Evolutionary conservation across 2,329 filamentous ascomycete species (phyloP).

Genomic region (Xylaria sp.): DNA sequence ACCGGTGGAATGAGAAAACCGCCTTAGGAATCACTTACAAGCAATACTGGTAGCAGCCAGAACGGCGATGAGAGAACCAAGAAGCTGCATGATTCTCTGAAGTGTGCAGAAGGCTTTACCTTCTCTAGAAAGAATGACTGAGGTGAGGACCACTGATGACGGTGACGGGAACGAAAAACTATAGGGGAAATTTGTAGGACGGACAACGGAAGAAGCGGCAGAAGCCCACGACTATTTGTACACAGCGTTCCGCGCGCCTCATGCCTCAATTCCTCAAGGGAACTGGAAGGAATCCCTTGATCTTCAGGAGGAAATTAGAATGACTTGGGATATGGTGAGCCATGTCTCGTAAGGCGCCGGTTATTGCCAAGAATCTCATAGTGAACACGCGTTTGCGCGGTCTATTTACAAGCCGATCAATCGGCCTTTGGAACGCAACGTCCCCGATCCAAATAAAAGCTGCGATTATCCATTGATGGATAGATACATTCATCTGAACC

Average conservation of each 20-base stretch:
- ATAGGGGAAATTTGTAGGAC: background rate
- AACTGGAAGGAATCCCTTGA: slow-evolving; percentile 28
- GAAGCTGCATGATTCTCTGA: slow-evolving; percentile 23
- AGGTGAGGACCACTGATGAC: background rate
- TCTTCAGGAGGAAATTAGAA: slow-evolving; percentile 33
- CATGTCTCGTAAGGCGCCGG: slow-evolving; percentile 30
- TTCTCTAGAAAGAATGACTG: background rate
- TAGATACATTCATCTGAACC: background rate
- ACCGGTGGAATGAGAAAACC: background rate
- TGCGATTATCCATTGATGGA: background rate
- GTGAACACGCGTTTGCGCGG: background rate
- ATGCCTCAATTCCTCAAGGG: background rate
- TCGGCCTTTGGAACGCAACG: slow-evolving; percentile 32
- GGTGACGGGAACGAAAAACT: slow-evolving; percentile 17
- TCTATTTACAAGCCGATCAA: slow-evolving; percentile 18
- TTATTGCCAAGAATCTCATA: background rate
- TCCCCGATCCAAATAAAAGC: slow-evolving; percentile 12
- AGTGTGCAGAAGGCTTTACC: background rate
- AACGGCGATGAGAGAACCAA: slow-evolving; percentile 32
- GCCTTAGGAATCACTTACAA: slow-evolving; percentile 11
- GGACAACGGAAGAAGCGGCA: background rate
- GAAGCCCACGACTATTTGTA: slow-evolving; percentile 35
- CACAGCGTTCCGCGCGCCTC: background rate
- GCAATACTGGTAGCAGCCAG: slow-evolving; percentile 32
- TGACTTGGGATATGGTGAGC: slow-evolving; percentile 32